These are phyloP conservation scores for Colletotrichum sp. DNA, from an alignment of 2,329 filamentous ascomycete species.

Conservation along the genomic window DNA sequence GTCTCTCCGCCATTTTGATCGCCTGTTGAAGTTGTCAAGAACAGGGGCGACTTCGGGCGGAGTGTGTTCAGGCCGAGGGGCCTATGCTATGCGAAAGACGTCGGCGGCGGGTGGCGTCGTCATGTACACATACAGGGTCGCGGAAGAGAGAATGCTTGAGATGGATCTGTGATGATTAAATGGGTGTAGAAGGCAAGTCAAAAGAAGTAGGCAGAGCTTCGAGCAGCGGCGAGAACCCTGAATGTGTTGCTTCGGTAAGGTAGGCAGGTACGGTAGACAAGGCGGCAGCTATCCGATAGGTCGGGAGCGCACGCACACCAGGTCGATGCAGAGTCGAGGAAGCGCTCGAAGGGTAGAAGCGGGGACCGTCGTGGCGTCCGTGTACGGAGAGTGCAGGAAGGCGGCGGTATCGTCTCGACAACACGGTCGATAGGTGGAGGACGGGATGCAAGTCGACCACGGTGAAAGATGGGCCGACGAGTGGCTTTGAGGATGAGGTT, in stretches of 20 bases:
- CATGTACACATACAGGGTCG: conserved; percentile 42
- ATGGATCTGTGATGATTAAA: background rate
- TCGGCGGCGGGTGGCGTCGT: conserved; percentile 37
- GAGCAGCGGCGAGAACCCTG: conserved; percentile 5
- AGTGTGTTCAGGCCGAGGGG: conserved; percentile 4
- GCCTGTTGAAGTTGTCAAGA: conserved; percentile 36
- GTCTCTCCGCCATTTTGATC: conserved; percentile 42
- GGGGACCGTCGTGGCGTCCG: conserved; percentile 14
- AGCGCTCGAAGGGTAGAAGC: conserved; percentile 6
- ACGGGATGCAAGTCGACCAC: background rate
- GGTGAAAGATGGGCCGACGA: background rate
- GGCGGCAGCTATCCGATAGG: conserved; percentile 37
- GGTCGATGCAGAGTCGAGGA: conserved; percentile 11
- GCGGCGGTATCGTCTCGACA: conserved; percentile 5
- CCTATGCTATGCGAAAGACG: conserved; percentile 34
- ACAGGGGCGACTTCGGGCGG: conserved; percentile 34
- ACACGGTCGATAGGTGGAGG: background rate
- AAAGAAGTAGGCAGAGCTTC: conserved; percentile 20
- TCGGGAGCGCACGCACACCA: conserved; percentile 10
- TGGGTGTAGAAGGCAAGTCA: conserved; percentile 1
- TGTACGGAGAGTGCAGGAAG: conserved; percentile 3
- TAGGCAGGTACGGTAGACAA: conserved; percentile 25
- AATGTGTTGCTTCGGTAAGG: conserved; percentile 26
- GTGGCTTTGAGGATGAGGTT: background rate
- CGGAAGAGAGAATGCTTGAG: background rate